These are phyloP conservation scores for Neofusicoccum cordaticola DNA, from an alignment of 2,329 filamentous ascomycete species.

Conservation along the genomic window DNA sequence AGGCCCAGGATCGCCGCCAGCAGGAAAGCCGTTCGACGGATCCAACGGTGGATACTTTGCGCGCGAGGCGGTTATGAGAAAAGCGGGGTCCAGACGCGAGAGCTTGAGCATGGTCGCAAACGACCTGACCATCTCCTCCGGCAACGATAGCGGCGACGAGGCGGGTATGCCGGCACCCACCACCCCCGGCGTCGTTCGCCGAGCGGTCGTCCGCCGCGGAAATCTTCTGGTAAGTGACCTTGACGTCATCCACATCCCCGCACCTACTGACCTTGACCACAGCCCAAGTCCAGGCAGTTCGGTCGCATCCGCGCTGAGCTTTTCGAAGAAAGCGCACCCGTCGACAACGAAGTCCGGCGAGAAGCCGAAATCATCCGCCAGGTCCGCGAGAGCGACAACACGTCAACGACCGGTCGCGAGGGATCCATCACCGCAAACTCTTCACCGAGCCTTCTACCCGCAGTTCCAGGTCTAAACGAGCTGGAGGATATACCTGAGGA, in stretches of 20 bases:
- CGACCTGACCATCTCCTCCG: slow-evolving; percentile 74
- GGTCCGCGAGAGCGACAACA: slow-evolving; percentile 70
- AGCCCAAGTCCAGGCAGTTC: slow-evolving; percentile 97
- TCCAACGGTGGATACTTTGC: slow-evolving; percentile 55
- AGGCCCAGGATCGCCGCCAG: slow-evolving; percentile 75
- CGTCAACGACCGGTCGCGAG: background rate
- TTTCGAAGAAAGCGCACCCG: slow-evolving; percentile 79
- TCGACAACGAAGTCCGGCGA: slow-evolving; percentile 83
- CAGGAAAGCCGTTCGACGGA: slow-evolving; percentile 36
- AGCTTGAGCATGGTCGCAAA: slow-evolving; percentile 89
- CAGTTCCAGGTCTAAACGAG: slow-evolving; percentile 55
- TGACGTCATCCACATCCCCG: background rate
- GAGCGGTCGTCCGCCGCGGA: slow-evolving; percentile 79
- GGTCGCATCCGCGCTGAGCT: slow-evolving; percentile 88
- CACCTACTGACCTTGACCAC: background rate
- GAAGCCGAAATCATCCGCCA: slow-evolving; percentile 96
- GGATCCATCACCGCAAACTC: slow-evolving; percentile 59
- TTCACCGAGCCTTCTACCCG: slow-evolving; percentile 64
- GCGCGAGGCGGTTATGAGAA: slow-evolving; percentile 47
- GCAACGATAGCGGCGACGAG: slow-evolving; percentile 77
- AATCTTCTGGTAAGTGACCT: slow-evolving; percentile 72
- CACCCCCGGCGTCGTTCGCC: slow-evolving; percentile 73
- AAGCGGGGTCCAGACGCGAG: slow-evolving; percentile 65
- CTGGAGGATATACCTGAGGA: slow-evolving; percentile 71
- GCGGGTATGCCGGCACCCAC: slow-evolving; percentile 45